Conservation (phyloP, 441 rosid genomes). For the Gossypium lobatum region DNA sequence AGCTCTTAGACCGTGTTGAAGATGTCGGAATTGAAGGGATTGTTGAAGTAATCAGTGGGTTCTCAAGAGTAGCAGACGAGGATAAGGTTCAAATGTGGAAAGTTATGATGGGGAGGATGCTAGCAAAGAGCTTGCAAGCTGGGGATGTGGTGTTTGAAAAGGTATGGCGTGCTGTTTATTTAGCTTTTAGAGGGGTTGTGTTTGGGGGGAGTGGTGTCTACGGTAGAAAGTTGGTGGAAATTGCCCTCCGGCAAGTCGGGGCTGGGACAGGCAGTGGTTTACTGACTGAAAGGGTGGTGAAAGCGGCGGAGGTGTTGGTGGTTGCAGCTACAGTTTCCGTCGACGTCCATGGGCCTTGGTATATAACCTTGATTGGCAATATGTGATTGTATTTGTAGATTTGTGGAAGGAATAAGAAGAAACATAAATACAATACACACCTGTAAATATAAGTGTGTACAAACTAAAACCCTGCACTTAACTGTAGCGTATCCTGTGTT, state of each 20-base stretch:
- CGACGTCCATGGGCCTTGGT: constrained; percentile 72
- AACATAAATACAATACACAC: not conserved
- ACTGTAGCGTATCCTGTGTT: not conserved
- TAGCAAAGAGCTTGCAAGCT: constrained; percentile 73
- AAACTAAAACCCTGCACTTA: not conserved
- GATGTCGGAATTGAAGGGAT: constrained; percentile 60
- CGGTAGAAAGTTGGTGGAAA: constrained; percentile 54
- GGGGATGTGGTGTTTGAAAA: constrained; percentile 76
- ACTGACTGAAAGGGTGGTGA: constrained; percentile 52
- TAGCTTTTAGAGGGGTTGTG: constrained; percentile 63
- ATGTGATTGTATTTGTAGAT: constrained; percentile 19
- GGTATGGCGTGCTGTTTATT: constrained; percentile 63
- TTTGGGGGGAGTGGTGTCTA: constrained; percentile 53
- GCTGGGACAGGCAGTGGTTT: constrained; percentile 41
- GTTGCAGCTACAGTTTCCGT: constrained; percentile 62
- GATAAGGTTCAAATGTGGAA: constrained; percentile 45
- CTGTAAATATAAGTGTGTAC: constrained; percentile 13
- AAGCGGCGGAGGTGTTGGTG: constrained; percentile 53
- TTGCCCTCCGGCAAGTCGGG: constrained; percentile 60
- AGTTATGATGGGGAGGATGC: constrained; percentile 53
- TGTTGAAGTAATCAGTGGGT: constrained; percentile 40
- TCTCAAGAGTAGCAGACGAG: constrained; percentile 18
- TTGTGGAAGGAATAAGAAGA: not conserved
- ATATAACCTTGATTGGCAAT: constrained; percentile 28
- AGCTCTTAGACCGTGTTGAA: constrained; percentile 43